Conservation (phyloP, 75 land plant genomes). For the Isoetes taiwanensis region DNA sequence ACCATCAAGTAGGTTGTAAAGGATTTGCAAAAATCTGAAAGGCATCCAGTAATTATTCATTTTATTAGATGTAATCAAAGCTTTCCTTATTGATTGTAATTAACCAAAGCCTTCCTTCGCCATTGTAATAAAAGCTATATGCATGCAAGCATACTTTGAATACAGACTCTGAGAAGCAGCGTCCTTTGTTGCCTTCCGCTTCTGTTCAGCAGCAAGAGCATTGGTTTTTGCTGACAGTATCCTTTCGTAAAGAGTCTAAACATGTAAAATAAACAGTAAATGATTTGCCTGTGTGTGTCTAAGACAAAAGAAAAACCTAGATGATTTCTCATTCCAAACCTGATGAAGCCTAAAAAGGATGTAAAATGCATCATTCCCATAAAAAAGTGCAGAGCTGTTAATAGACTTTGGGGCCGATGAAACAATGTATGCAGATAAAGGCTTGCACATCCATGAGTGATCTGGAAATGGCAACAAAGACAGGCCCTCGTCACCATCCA, state of each 20-base stretch:
- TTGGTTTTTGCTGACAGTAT: slow-evolving; percentile 70
- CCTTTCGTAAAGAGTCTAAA: slow-evolving; percentile 76
- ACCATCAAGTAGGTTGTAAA: slow-evolving; percentile 78
- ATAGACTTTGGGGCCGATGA: slow-evolving; percentile 12
- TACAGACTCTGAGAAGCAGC: slow-evolving; percentile 47
- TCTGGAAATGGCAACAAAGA: slow-evolving; percentile 43
- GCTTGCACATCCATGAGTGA: slow-evolving; percentile 42
- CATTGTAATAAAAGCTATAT: too few species aligned
- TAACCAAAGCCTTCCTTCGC: too few species aligned
- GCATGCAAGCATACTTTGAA: slow-evolving; percentile 50
- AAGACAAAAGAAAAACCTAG: not conserved
- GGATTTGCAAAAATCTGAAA: slow-evolving; percentile 58
- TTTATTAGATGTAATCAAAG: too few species aligned
- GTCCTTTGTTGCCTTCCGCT: slow-evolving; percentile 54
- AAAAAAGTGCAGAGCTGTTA: slow-evolving; percentile 43
- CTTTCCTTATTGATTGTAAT: too few species aligned
- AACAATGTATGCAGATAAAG: slow-evolving; percentile 54
- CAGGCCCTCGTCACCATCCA: slow-evolving; percentile 54
- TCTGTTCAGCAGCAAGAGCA: slow-evolving; percentile 60
- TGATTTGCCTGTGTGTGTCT: not conserved
- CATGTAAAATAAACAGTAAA: not conserved
- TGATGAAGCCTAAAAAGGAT: slow-evolving; percentile 86
- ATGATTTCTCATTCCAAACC: slow-evolving; percentile 13
- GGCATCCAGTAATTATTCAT: too few species aligned
- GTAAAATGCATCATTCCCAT: slow-evolving; percentile 81